Evolutionary conservation across 1,284 basidiomycete species (phyloP).

Genomic region (Athelia sp.): DNA sequence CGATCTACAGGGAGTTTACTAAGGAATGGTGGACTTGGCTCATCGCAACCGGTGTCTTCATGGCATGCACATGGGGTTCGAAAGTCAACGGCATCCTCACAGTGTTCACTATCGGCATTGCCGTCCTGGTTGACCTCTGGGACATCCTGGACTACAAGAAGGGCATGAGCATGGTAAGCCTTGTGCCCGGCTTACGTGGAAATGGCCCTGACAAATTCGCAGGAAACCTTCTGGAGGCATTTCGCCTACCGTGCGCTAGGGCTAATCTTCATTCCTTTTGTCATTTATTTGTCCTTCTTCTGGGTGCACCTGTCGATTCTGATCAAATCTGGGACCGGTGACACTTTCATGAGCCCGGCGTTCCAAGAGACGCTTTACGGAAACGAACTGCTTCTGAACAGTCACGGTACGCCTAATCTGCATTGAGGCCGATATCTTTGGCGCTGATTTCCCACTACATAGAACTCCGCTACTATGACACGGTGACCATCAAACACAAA

Average conservation of each 20-base stretch:
- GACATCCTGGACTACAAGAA: conserved; percentile 86
- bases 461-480: conserved; percentile 95
- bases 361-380: conserved; percentile 96
- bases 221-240: conserved; percentile 90
- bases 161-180: conserved; percentile 75
- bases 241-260: conserved; percentile 84
- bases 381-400: conserved; percentile 87
- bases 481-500: conserved; percentile 85
- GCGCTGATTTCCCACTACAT: conserved; percentile 3
- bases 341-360: conserved; percentile 94
- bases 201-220: conserved; percentile 5
- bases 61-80: conserved; percentile 95
- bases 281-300: conserved; percentile 95
- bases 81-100: conserved; percentile 98
- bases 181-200: neutral
- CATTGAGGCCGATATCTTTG: conserved; percentile 2
- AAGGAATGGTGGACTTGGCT: conserved; percentile 96
- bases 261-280: conserved; percentile 85
- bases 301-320: conserved; percentile 94
- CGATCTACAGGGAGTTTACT: conserved; percentile 69
- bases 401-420: conserved; percentile 70
- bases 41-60: conserved; percentile 83
- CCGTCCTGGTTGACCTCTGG: conserved; percentile 94
- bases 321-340: conserved; percentile 88
- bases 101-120: conserved; percentile 85